These are phyloP conservation scores for Arabidopsis hybrid DNA, from an alignment of 441 rosid species.

Conservation along the genomic window DNA sequence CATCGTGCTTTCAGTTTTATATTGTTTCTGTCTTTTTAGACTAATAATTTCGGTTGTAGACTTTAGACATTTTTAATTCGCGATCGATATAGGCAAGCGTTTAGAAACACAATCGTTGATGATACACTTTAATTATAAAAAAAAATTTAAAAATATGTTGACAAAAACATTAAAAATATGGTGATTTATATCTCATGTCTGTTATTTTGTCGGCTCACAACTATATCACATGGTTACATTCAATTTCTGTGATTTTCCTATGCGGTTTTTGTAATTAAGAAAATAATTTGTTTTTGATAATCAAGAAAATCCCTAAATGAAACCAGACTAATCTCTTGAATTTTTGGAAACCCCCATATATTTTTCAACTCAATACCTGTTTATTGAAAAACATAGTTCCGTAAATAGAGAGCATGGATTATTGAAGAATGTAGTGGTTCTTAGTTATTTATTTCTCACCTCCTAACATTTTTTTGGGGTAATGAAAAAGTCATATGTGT, in stretches of 20 bases:
- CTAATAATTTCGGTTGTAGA: constrained; percentile 2
- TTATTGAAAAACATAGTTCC: background rate
- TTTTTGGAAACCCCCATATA: background rate
- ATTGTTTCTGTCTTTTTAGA: constrained; percentile 1
- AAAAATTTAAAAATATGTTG: background rate
- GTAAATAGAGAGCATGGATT: background rate
- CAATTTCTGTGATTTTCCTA: background rate
- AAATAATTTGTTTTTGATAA: background rate
- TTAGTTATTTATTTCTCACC: background rate
- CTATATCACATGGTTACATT: background rate
- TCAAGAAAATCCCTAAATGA: background rate
- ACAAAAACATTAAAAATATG: background rate
- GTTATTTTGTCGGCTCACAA: background rate
- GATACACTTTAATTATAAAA: background rate
- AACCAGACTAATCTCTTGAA: background rate
- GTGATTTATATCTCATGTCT: constrained; percentile 1
- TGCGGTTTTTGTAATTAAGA: background rate
- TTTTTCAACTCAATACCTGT: background rate
- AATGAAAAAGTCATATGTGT: background rate
- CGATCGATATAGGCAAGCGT: background rate
- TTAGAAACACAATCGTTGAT: background rate
- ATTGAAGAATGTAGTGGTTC: background rate
- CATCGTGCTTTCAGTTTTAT: background rate
- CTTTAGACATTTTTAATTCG: background rate
- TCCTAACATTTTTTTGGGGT: background rate